These are phyloP conservation scores for Pseudogymnoascus sp. DNA, from an alignment of 2,329 filamentous ascomycete species.

Conservation along the genomic window DNA sequence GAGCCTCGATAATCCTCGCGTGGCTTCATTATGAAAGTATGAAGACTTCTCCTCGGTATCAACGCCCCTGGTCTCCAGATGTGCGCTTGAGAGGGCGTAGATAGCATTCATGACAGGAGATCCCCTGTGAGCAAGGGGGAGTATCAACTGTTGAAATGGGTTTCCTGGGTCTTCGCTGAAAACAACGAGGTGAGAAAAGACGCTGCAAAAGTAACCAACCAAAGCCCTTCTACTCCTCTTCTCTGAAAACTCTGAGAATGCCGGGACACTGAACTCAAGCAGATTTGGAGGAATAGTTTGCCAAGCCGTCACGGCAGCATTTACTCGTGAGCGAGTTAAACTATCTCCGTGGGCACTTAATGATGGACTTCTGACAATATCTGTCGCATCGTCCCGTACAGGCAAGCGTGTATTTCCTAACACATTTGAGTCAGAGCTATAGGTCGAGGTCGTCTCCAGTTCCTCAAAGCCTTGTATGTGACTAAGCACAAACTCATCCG, in stretches of 20 bases:
- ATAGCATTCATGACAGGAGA: constrained; percentile 69
- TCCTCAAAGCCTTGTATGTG: not conserved
- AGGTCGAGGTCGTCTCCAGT: not conserved
- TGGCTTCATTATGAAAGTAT: constrained; percentile 50
- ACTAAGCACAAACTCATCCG: not conserved
- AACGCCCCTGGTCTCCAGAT: constrained; percentile 59
- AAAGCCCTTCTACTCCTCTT: constrained; percentile 45
- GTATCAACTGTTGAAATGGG: constrained; percentile 52
- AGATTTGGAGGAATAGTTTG: constrained; percentile 16
- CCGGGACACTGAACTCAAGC: constrained; percentile 43
- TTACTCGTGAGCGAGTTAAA: constrained; percentile 18
- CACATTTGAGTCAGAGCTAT: not conserved
- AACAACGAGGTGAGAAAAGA: constrained; percentile 56
- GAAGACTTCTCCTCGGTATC: constrained; percentile 45
- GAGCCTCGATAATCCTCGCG: constrained; percentile 47
- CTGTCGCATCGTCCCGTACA: not conserved
- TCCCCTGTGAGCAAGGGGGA: constrained; percentile 49
- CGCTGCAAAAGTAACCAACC: constrained; percentile 55
- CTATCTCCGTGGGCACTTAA: not conserved
- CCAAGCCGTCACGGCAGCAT: not conserved
- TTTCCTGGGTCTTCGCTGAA: constrained; percentile 55
- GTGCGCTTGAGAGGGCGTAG: constrained; percentile 74
- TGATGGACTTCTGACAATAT: not conserved
- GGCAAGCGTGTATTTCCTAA: not conserved
- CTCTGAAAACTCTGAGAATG: constrained; percentile 49